Evolutionary conservation across 305 asterid species (phyloP).

Genomic region (Ilex paraguariensis): DNA sequence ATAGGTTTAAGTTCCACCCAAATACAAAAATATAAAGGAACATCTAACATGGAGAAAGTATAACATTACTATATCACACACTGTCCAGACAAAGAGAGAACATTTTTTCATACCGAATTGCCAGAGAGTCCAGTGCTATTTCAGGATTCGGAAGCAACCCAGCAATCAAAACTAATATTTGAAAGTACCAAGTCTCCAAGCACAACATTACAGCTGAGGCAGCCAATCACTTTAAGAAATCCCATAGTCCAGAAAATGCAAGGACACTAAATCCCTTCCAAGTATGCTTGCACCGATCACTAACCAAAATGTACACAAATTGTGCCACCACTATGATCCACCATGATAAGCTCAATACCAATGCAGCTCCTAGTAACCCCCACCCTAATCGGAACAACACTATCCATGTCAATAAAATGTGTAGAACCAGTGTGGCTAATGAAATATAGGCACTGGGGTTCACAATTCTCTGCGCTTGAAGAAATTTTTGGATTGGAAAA

Average conservation of each 20-base stretch:
- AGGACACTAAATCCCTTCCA: constrained; percentile 31
- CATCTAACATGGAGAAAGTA: too few species aligned
- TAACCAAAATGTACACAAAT: constrained; percentile 26
- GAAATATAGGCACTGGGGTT: constrained; percentile 34
- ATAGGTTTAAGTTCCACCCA: too few species aligned
- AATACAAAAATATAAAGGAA: too few species aligned
- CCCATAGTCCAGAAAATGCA: constrained; percentile 41
- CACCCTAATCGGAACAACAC: constrained; percentile 21
- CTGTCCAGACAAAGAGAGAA: too few species aligned
- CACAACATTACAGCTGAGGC: constrained; percentile 43
- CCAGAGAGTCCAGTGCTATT: constrained; percentile 30
- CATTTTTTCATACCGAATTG: constrained; percentile 26
- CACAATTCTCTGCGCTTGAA: constrained; percentile 35
- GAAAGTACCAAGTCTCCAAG: constrained; percentile 35
- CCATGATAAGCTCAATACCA: constrained; percentile 34
- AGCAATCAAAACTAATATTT: constrained; percentile 29
- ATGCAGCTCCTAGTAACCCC: constrained; percentile 32
- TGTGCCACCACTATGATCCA: constrained; percentile 36
- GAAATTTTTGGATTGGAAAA: constrained; percentile 35
- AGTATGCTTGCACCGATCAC: constrained; percentile 23
- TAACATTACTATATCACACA: too few species aligned
- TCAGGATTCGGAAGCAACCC: constrained; percentile 41
- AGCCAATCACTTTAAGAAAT: constrained; percentile 28
- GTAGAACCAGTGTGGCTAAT: constrained; percentile 21
- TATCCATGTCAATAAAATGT: constrained; percentile 29